Percentiles rank a stretch among this genome's conserved stretches.
phyloP scores from a whole-genome alignment of 345 rosid species.

The Angophora floribunda region DNA sequence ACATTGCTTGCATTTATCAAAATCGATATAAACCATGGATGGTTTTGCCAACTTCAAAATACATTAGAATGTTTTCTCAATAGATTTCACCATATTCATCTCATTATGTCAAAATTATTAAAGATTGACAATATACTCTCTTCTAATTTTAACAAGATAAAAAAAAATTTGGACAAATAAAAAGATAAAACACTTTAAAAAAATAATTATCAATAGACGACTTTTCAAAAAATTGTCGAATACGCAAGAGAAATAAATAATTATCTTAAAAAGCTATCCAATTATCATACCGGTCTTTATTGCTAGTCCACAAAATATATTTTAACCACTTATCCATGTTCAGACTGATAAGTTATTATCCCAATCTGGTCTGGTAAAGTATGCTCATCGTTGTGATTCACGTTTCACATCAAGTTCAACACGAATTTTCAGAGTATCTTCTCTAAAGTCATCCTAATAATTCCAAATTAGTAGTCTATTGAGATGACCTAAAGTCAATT shows the following conservation, averaged over 20 bases:
- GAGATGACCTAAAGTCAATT: background rate
- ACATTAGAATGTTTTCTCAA: no score
- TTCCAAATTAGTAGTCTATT: background rate
- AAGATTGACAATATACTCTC: background rate
- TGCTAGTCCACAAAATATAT: background rate
- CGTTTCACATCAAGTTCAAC: background rate
- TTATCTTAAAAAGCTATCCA: background rate
- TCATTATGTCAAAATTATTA: background rate
- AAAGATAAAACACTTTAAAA: background rate
- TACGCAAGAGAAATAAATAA: background rate
- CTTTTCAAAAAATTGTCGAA: background rate
- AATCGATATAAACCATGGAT: background rate
- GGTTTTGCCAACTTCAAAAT: background rate
- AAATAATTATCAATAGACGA: background rate
- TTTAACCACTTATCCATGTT: background rate
- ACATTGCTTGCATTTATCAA: background rate
- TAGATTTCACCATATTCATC: background rate
- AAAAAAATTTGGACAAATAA: background rate
- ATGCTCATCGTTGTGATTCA: background rate
- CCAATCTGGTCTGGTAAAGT: background rate
- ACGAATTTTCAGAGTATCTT: background rate
- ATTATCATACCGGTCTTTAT: background rate
- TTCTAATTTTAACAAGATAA: background rate
- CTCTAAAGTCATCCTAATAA: background rate
- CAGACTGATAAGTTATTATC: no score